Base-by-base conservation (phyloP, 495 filamentous ascomycete species). In the Daldinia vernicosa region DNA sequence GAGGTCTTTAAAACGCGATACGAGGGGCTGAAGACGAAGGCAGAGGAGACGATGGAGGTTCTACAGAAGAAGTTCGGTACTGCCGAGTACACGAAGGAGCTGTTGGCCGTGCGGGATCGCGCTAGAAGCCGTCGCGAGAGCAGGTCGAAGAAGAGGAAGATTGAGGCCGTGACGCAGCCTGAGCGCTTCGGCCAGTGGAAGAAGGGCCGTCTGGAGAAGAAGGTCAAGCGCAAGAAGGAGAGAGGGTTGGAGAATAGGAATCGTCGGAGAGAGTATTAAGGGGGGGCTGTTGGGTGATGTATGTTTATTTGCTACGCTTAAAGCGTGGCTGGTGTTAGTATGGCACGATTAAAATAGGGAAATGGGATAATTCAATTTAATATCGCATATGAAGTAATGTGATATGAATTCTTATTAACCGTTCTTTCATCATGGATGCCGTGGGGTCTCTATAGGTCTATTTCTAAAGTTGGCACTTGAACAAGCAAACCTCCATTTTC, bases 61-160 rank as follows among this genome's bases (percentile, higher is more conserved):
- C 75, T 98, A 64, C 93, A 97, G 82, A 89, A 88, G 81, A 92
- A 92, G 74, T 80, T 97, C 53, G 95, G 94, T n/a, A 92, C 91
- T 4, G 85, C 87, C 0, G 89, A 86, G 71, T 98, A 92, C 78
- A 86, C 94, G 19, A 82, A 83, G 35, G 84, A 89, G 47, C 82
- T 97, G 75, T 77, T 89, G 37, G 84, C 80, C 30, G 91, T 95
- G 5, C 87, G 91, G 60, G 86, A 91, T 43, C 83, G 80, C 30
- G 89, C 95, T 14, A 88, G 86, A 74, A 84, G 84, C 74, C 86
- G 89, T 74, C 85, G 95, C 67, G 88, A 91, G 70, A 87, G 86
- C 55, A 81, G 95, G 76, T 88, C 90, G 43, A 85, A 82, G 59
- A 98, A 99, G 86, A 84, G 95, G 71, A 91, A 90, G 76, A 91